phyloP scores from a whole-genome alignment of 106 monocot genomes.

The Phalaenopsis equestris region DNA sequence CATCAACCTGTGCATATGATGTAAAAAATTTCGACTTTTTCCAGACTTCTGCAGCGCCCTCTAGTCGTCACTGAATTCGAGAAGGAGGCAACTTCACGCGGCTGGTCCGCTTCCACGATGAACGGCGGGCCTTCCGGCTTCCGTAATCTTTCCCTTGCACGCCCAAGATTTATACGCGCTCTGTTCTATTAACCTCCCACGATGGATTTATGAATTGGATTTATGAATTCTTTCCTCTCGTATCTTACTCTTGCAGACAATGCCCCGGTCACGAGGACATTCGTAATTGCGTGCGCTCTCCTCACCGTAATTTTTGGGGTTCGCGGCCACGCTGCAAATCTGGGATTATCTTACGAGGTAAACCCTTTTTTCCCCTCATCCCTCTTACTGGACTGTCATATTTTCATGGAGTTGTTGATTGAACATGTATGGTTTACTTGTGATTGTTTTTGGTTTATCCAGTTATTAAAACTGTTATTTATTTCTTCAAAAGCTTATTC shows the following conservation, averaged over 20 bases:
- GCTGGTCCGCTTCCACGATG: slow-evolving; percentile 15
- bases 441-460: neutral
- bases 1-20: no score
- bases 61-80: neutral
- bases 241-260: slow-evolving; percentile 30
- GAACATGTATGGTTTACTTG: neutral
- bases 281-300: slow-evolving; percentile 33
- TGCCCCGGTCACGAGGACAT: slow-evolving; percentile 44
- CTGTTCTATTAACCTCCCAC: no score
- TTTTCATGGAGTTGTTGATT: neutral
- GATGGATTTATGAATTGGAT: neutral
- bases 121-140: slow-evolving; percentile 60
- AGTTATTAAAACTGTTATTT: neutral
- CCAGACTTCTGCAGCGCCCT: no score
- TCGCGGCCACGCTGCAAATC: slow-evolving; percentile 18
- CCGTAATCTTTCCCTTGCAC: slow-evolving; percentile 20
- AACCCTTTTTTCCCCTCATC: neutral
- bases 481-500: no score
- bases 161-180: neutral
- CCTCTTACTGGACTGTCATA: neutral
- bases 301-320: slow-evolving; percentile 33
- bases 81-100: neutral
- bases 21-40: no score
- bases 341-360: slow-evolving; percentile 50
- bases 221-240: neutral